Evolutionary conservation across 140 eudicot genomes (phyloP).

Genomic region (Oenanthe javanica): DNA sequence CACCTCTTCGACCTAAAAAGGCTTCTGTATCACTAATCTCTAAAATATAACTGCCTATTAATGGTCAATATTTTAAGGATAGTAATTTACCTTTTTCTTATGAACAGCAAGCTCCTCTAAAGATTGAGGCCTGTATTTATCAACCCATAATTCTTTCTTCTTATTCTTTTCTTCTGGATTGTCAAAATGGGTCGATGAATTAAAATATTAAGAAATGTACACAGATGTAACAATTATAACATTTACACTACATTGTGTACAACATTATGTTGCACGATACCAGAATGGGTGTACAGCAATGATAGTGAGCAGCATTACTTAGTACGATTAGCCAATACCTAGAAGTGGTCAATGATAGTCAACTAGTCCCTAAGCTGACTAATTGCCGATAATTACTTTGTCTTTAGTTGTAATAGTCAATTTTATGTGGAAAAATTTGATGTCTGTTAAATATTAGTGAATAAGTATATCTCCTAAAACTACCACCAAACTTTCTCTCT

Average conservation of each 20-base stretch:
- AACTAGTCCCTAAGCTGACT: background rate
- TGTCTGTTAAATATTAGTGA: background rate
- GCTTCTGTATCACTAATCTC: no score
- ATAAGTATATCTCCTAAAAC: background rate
- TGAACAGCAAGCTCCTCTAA: constrained; percentile 81
- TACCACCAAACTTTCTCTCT: background rate
- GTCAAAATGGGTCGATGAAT: background rate
- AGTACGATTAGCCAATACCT: background rate
- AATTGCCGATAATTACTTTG: background rate
- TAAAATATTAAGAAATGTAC: no score
- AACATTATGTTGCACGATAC: background rate
- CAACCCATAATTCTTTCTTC: constrained; percentile 60
- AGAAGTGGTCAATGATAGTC: background rate
- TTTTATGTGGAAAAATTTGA: background rate
- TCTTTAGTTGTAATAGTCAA: background rate
- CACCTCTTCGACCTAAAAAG: no score
- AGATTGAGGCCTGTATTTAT: constrained; percentile 63
- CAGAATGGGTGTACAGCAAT: background rate
- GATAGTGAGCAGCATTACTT: background rate
- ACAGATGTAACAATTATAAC: no score
- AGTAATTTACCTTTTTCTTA: constrained; percentile 66
- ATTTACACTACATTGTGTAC: background rate
- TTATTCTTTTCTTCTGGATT: constrained; percentile 13
- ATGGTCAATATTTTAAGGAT: background rate
- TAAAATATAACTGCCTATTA: no score